phyloP scores from a whole-genome alignment of 345 rosid species.

The Noccaea caerulescens region DNA sequence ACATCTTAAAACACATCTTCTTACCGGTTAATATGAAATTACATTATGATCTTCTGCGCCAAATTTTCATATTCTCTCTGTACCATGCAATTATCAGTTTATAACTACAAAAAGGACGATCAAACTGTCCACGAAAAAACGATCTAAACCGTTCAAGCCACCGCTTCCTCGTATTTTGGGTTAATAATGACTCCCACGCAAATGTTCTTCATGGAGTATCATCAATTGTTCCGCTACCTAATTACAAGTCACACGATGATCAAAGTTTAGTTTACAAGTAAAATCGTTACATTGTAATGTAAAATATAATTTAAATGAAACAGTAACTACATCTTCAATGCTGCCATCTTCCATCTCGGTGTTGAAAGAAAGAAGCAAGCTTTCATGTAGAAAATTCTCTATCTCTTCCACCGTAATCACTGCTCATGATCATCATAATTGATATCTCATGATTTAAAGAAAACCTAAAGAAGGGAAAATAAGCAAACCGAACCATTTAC shows the following conservation, averaged over 20 bases:
- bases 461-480: background rate
- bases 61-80: background rate
- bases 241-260: background rate
- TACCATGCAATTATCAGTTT: background rate
- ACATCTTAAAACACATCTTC: background rate
- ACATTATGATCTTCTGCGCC: background rate
- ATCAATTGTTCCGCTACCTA: conserved; percentile 47
- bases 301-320: background rate
- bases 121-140: background rate
- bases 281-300: background rate
- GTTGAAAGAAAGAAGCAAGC: conserved; percentile 71
- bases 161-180: background rate
- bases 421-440: conserved; percentile 36
- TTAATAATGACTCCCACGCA: conserved; percentile 35
- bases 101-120: conserved; percentile 20
- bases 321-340: conserved; percentile 64
- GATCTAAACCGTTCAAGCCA: background rate
- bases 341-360: conserved; percentile 92
- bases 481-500: conserved; percentile 49
- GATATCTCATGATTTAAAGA: background rate
- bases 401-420: conserved; percentile 61
- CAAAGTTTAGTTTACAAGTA: background rate
- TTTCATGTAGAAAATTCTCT: conserved; percentile 75
- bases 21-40: background rate
- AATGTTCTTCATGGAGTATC: conserved; percentile 40